These are phyloP conservation scores for Russula virescens DNA, from an alignment of 768 basidiomycete genomes.

Conservation along the genomic window DNA sequence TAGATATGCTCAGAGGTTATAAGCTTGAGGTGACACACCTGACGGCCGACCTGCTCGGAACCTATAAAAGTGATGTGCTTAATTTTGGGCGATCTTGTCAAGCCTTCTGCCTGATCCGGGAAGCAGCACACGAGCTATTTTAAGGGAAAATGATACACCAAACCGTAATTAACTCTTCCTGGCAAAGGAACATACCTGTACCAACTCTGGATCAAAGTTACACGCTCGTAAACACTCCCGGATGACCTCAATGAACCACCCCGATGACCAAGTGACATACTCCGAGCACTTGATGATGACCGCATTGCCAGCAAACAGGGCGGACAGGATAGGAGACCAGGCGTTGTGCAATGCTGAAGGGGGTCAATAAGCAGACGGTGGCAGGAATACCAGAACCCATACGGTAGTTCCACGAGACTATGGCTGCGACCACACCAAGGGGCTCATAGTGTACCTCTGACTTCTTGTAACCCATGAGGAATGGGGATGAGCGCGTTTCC, in stretches of 20 bases:
- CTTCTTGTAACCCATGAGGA: slow-evolving; percentile 70
- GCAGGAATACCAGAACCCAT: slow-evolving; percentile 25
- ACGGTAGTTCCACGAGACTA: slow-evolving; percentile 97
- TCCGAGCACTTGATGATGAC: slow-evolving; percentile 91
- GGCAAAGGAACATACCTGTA: slow-evolving; percentile 52
- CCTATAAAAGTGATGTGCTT: slow-evolving; percentile 96
- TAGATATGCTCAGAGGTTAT: slow-evolving; percentile 1
- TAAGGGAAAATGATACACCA: background rate
- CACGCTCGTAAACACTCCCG: slow-evolving; percentile 70
- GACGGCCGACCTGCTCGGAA: slow-evolving; percentile 70
- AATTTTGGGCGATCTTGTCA: slow-evolving; percentile 74
- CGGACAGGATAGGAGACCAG: slow-evolving; percentile 88
- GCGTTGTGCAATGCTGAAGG: slow-evolving; percentile 81
- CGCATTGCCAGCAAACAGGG: slow-evolving; percentile 85
- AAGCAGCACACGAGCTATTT: slow-evolving; percentile 74
- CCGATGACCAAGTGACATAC: slow-evolving; percentile 86
- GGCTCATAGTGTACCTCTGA: slow-evolving; percentile 84
- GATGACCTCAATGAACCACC: slow-evolving; percentile 77
- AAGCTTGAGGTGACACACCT: slow-evolving; percentile 38
- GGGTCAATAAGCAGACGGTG: slow-evolving; percentile 8
- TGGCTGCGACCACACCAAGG: slow-evolving; percentile 84
- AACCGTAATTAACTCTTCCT: background rate
- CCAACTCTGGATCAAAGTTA: slow-evolving; percentile 76
- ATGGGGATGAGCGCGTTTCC: slow-evolving; percentile 59
- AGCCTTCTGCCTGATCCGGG: slow-evolving; percentile 76